Evolutionary conservation across 1,284 basidiomycete species (phyloP), one percentile per base, ranked within the genome.

Genomic region (Waitea zeae): DNA sequence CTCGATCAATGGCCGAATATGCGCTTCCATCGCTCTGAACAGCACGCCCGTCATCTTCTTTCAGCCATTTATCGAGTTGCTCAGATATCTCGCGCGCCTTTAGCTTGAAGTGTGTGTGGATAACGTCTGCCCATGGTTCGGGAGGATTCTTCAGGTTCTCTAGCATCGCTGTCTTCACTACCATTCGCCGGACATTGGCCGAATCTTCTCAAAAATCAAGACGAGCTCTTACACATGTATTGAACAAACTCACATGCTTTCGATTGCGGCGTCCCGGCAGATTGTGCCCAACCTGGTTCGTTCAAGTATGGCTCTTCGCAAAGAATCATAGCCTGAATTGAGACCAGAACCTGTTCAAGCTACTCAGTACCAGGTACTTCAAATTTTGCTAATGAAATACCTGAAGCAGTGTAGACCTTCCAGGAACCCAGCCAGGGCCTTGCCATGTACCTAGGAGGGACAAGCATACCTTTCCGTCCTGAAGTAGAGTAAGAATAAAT

Each of bases 321-420:
- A 15, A 90, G 57, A 42, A 92, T 90, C 77, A 93, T 82, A 4
- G 82, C 84, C 56, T 92, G 88, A 30, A 92, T 89, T n/a, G 86
- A 90, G 30, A 93, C 80, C 30, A 88, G 61, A 19, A 87, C 82
- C 75, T 83, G 42, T 7, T 14, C n/a, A 35, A 44, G 13, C 38
- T 29, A 35, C 13, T 12, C 30, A 15, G 38, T 35, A 18, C 18
- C 41, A 30, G 24, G 15, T n/a, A 26, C 29, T 36, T 4, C 24
- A 20, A 9, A 29, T 30, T 40, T 11, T 7, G 29, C 9, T 6
- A n/a, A 11, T 11, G 9, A 6, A 50, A 30, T 38, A 74, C 81
- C 58, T 87, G 83, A 3, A 89, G 60, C 28, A 90, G 54, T 3
- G 87, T 90, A 12, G 82, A 88, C 50, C 76, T 77, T 28, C 87